Evolutionary conservation across 2,329 filamentous ascomycete genomes (phyloP).

Genomic region (Amylocarpus encephaloides): DNA sequence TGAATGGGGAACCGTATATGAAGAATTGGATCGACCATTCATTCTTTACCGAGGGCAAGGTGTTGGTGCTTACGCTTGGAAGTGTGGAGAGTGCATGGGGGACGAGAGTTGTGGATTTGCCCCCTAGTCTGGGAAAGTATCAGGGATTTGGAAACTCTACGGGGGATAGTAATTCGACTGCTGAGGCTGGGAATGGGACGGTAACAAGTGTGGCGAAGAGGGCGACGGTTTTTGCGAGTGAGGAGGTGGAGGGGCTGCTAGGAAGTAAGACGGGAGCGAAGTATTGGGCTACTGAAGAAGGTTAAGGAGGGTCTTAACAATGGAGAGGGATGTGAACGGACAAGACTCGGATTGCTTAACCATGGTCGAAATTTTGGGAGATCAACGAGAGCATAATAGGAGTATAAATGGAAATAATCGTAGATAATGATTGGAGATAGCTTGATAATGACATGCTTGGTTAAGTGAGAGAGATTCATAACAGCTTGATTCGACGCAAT

Average conservation of each 20-base stretch:
- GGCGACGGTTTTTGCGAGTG: constrained; percentile 15
- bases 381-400: too few relatives aligned
- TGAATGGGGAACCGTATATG: constrained; percentile 53
- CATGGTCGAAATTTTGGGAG: too few relatives aligned
- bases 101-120: constrained; percentile 48
- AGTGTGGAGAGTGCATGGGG: neutral
- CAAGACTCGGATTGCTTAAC: too few relatives aligned
- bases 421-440: too few relatives aligned
- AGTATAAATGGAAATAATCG: too few relatives aligned
- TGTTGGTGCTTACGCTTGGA: constrained; percentile 45
- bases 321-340: too few relatives aligned
- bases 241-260: neutral
- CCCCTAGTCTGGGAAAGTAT: constrained; percentile 45
- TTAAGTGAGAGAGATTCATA: neutral
- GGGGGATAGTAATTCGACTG: neutral
- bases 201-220: constrained; percentile 7
- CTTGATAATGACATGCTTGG: too few relatives aligned
- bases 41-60: constrained; percentile 59
- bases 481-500: neutral
- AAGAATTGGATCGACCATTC: constrained; percentile 62
- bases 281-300: constrained; percentile 19
- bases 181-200: neutral
- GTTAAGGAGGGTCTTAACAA: neutral
- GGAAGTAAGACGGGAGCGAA: constrained; percentile 17
- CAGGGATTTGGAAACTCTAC: constrained; percentile 20